Conservation (phyloP, 345 rosid genomes). For the Citrus australasica region DNA sequence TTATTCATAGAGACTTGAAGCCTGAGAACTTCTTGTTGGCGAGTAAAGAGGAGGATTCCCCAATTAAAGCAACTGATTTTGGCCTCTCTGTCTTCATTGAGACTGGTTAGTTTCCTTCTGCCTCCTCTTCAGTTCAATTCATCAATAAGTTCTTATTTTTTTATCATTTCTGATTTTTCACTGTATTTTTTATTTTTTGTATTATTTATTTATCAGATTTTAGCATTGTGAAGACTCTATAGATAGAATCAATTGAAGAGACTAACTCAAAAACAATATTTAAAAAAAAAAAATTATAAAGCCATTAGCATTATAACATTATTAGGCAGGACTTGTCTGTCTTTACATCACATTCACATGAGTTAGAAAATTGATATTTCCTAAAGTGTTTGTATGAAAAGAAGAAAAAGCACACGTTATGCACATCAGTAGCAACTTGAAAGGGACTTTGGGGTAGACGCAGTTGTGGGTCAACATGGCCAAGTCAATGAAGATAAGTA, state of each 20-base stretch:
- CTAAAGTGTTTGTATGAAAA: background rate
- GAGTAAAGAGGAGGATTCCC: constrained; percentile 43
- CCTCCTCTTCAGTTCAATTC: background rate
- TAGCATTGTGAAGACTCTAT: background rate
- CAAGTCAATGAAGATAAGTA: constrained; percentile 40
- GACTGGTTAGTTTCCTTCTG: constrained; percentile 44
- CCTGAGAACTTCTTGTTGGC: constrained; percentile 91
- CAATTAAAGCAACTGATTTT: constrained; percentile 78
- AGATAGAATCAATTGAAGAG: background rate
- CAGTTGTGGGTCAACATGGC: constrained; percentile 22
- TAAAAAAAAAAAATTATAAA: background rate
- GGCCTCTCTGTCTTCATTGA: constrained; percentile 92
- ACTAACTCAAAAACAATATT: background rate
- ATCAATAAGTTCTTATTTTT: background rate
- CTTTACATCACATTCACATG: background rate
- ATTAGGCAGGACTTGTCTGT: background rate
- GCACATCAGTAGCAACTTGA: background rate
- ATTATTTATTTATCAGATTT: background rate
- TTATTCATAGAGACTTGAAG: constrained; percentile 86
- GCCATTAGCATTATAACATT: too few species aligned
- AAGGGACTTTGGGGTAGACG: background rate
- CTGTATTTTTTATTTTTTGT: too few species aligned
- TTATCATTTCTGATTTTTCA: background rate
- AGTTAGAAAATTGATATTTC: background rate
- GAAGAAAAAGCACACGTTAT: background rate